Conservation (phyloP, 1,139 yeast genomes). For the Yamadazyma blattariae region DNA sequence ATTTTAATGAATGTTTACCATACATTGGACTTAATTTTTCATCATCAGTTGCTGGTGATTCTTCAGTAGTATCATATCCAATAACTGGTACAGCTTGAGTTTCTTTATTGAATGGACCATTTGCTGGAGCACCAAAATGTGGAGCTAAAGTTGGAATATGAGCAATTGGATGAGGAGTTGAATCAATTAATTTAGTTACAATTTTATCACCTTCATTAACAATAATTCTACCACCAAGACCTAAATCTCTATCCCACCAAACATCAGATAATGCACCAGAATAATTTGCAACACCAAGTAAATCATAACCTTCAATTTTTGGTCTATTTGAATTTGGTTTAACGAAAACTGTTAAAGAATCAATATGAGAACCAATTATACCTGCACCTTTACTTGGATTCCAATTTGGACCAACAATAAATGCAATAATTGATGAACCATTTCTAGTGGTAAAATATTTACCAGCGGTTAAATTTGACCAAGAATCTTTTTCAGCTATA, state of each 20-base stretch:
- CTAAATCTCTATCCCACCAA: conserved; percentile 48
- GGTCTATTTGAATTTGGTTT: conserved; percentile 34
- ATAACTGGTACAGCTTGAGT: conserved; percentile 43
- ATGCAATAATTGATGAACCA: conserved; percentile 38
- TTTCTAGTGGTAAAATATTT: conserved; percentile 34
- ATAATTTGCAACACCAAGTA: conserved; percentile 44
- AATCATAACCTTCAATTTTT: conserved; percentile 37
- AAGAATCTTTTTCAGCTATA: conserved; percentile 24
- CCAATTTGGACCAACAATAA: conserved; percentile 41
- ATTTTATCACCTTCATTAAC: conserved; percentile 24
- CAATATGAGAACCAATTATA: conserved; percentile 42
- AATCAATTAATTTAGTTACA: conserved; percentile 27
- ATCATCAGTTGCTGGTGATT: conserved; percentile 25
- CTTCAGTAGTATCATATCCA: conserved; percentile 26
- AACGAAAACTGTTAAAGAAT: conserved; percentile 37
- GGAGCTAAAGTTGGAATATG: conserved; percentile 43
- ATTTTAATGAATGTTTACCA: conserved; percentile 35
- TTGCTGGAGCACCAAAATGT: conserved; percentile 35
- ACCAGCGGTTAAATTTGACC: conserved; percentile 20
- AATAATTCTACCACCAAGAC: conserved; percentile 43
- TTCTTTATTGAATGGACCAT: conserved; percentile 35
- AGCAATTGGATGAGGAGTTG: conserved; percentile 39
- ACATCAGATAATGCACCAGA: conserved; percentile 34
- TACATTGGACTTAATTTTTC: conserved; percentile 34
- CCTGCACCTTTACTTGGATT: conserved; percentile 36